A percentile compares a stretch with the other conserved stretches of the same genome.
These are phyloP conservation scores for Barnettozyma californica DNA, from an alignment of 805 yeast species.

Conservation along the genomic window DNA sequence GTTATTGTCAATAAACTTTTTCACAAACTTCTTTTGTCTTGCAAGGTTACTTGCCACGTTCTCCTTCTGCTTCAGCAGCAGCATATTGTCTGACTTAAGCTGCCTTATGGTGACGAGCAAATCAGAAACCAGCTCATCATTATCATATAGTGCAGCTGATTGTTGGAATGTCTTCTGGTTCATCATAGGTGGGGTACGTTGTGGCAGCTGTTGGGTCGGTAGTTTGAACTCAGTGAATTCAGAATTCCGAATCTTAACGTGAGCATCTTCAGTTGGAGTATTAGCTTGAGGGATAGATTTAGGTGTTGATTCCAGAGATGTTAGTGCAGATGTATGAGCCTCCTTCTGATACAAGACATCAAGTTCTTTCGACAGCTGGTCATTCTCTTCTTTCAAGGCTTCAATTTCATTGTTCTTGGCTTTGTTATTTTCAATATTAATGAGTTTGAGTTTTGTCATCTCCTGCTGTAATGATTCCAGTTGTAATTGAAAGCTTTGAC, in stretches of 20 bases:
- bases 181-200: conserved; percentile 5
- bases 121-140: conserved; percentile 17
- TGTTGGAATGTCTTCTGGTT: conserved; percentile 1
- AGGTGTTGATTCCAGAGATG: conserved; percentile 9
- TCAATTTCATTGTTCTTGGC: conserved; percentile 11
- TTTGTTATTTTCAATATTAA: conserved; percentile 8
- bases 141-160: not conserved
- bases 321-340: conserved; percentile 3
- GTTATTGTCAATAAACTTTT: conserved; percentile 12
- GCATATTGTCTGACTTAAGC: conserved; percentile 12
- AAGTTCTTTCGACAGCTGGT: conserved; percentile 9
- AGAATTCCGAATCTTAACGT: not conserved
- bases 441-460: conserved; percentile 10
- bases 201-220: conserved; percentile 1
- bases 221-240: not conserved
- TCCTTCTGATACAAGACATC: conserved; percentile 5
- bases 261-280: not conserved
- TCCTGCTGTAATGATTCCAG: conserved; percentile 9
- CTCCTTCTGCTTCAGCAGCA: conserved; percentile 11
- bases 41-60: conserved; percentile 4
- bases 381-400: conserved; percentile 10
- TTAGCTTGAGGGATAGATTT: not conserved
- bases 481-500: conserved; percentile 9
- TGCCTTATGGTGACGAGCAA: conserved; percentile 19
- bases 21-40: conserved; percentile 18